phyloP scores from a whole-genome alignment of 345 rosid species.

The Populus pruinosa region DNA sequence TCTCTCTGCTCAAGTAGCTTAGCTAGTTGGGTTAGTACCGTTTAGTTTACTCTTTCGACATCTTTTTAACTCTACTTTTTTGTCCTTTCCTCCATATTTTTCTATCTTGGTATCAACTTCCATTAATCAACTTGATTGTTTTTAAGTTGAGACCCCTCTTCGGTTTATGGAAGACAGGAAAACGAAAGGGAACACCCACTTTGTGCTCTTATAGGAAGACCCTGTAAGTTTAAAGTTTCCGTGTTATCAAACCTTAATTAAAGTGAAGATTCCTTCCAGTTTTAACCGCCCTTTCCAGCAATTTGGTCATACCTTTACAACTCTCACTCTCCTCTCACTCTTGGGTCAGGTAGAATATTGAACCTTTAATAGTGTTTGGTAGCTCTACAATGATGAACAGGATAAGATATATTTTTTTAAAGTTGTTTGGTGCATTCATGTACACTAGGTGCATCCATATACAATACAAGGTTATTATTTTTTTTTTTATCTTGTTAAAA shows the following conservation, averaged over 20 bases:
- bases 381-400: too few species aligned
- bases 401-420: too few species aligned
- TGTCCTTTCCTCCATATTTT: neutral
- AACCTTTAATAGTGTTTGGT: neutral
- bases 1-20: neutral
- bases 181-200: neutral
- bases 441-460: too few species aligned
- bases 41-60: neutral
- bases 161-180: neutral
- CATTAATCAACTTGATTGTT: slow-evolving; percentile 21
- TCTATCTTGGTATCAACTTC: slow-evolving; percentile 13
- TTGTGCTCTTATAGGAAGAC: neutral
- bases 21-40: neutral
- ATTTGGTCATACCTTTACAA: neutral
- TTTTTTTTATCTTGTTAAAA: too few species aligned
- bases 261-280: neutral
- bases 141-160: neutral
- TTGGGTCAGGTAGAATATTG: too few species aligned
- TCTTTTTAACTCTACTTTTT: neutral
- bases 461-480: too few species aligned
- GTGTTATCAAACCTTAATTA: neutral
- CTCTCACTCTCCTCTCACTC: neutral
- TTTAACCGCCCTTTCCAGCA: neutral
- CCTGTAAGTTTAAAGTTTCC: neutral
- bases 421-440: too few species aligned